Base-by-base conservation (phyloP, 352 stramenopile genomes). In the Nothophytophthora sp. region DNA sequence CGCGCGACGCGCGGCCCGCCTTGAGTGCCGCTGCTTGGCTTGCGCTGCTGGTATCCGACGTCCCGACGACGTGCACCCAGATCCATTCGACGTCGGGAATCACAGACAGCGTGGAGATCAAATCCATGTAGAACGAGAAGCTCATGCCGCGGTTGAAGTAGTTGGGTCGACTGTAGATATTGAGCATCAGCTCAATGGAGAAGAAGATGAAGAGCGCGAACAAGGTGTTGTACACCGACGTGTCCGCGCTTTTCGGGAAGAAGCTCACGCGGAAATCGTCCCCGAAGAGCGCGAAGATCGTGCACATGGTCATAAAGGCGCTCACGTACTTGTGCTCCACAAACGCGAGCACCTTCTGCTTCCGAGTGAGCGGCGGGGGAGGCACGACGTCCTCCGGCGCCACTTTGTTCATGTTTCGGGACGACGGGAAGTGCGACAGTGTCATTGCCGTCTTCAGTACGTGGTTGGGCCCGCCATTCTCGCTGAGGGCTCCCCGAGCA, bases 91-190 rank as follows among this genome's bases (percentile, higher is more conserved):
- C 73, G 43, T 98, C 93, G 1, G 92, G 80, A n/a, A 96, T 81
- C 23, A 98, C 80, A 6, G 91, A 97, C 15, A 97, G 40, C 13
- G 92, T 98, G 27, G 95, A 96, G 27, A 98, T 81, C 25, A 97
- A 60, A 62, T 98, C 95, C 41, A 98, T 63, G 68, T 96, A 98
- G 59, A 98, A 98, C 2, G 76, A 86, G 47, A 95, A 95, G 2
- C 80, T 76, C 10, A 69, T 51, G 1, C 83, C 82, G 27, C 53
- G 79, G 29, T 90, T 77, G 36, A 94, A 92, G 57, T 96, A 96
- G 20, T 79, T 78, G 0, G 75, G 76, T 10, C 82, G 76, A 27
- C 73, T 81, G 57, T 93, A 92, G 25, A 88, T 59, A 50, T 86
- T 90, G 18, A 81, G 41, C 0, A 60, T 16, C 13, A 96, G 60